Evolutionary conservation across 148 eudicot genomes (phyloP), one percentile per base, ranked within the genome.

Genomic region (Persicaria maculosa): DNA sequence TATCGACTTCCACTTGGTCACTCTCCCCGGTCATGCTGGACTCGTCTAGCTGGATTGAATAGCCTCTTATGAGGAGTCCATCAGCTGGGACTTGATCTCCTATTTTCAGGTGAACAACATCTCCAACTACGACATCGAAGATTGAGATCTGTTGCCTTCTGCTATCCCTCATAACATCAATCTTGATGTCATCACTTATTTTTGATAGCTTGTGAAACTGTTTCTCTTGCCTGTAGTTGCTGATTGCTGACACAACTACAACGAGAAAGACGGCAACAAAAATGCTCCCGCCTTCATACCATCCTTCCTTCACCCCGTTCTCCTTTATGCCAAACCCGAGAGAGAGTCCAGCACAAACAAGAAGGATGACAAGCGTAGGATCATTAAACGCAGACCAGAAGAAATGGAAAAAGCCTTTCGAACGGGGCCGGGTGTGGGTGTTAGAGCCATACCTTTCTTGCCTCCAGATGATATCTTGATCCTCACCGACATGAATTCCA

Each of bases 1-100:
- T 53, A 50, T 93, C 79, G 4, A 93, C 87, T 54, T 87, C 89
- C 16, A 90, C 84, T 31, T 85, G 86, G 20, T 93, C 97, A 71
- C 96, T 90, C 77, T 92, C 97, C 16, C 97, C 97, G 0, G 97
- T 92, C 87, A 88, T 90, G 88, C 97, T 93, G 4, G 97, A 93
- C 74, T 90, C 95, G 36, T 92, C 95, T 25, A 92, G 75, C 54
- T 77, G 85, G 65, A 92, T 67, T 8, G 96, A 90, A 78, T 88
- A 88, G 0, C 96, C 96, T 9, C 75, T 81, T 4, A 93, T 61
- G 78, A 90, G 85, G 47, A 93, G 14, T 17, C 97, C 96, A 8
- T 93, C 93, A 0, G 97, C 97, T 1, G 97, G 90, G 52, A 88
- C 81, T 75, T 93, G 97, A 75, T 93, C 93, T 5, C 97, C 97